Evolutionary conservation across 148 eudicot species (phyloP).

Genomic region (Cornus kousa): DNA sequence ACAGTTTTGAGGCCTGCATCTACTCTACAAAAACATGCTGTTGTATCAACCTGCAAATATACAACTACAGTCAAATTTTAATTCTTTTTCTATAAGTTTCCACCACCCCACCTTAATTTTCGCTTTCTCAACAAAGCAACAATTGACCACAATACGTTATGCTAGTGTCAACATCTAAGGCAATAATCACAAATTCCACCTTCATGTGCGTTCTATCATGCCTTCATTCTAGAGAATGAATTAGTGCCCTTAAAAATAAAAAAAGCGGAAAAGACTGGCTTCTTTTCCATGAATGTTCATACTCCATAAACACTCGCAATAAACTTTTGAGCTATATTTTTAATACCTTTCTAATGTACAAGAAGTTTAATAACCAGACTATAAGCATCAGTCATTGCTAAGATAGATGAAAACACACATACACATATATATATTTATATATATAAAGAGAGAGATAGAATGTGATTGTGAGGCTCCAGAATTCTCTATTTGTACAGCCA

Average conservation of each 20-base stretch:
- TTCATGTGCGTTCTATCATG: background rate
- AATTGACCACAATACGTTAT: background rate
- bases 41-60: conserved; percentile 75
- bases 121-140: background rate
- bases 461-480: background rate
- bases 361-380: background rate
- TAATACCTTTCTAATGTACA: background rate
- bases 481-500: background rate
- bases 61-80: background rate
- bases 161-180: background rate
- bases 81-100: background rate
- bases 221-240: background rate
- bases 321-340: no score
- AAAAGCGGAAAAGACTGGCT: background rate
- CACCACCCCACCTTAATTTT: background rate
- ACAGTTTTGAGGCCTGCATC: conserved; percentile 83
- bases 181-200: background rate
- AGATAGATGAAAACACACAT: no score
- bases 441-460: no score
- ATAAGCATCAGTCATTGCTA: background rate
- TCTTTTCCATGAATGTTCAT: background rate
- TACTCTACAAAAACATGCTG: conserved; percentile 85
- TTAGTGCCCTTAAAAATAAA: background rate
- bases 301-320: background rate
- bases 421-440: no score